Evolutionary conservation across 208 protist species (phyloP), one percentile per base, ranked within the genome.

Genomic region (Histomonas meleagridis): DNA sequence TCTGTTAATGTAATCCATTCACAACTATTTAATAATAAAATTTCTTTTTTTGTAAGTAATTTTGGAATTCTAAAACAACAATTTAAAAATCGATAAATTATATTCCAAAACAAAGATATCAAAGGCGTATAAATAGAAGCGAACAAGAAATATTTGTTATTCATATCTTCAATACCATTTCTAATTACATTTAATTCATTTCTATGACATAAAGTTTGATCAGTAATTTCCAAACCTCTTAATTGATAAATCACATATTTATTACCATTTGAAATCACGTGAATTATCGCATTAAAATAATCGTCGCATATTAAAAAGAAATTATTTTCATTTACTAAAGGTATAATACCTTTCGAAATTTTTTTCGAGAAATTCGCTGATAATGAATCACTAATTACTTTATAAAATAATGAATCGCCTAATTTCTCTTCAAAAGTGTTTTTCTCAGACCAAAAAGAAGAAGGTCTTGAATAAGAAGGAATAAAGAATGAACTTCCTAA

Each of bases 181-280:
- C 76, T 51, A 26, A 86, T 46, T 28, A 86, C 28, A n/a, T 86
- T 43, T 26, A 86, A 38, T 86, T 86, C 76, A 55, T 86, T 86
- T 57, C 76, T 86, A 49, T 86, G 76, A 55, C 76, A 86, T 9
- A 86, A 55, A 51, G 76, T 86, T 86, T 86, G 76, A 4, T 86
- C 76, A 38, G 46, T 51, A 51, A 46, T 46, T 86, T 86, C 76
- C 2, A 86, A 46, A n/a, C 76, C 76, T 28, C 76, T 40, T 38
- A 86, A 21, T 55, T 86, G 76, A 49, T 57, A 86, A 0, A 49
- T 46, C 0, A 86, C 35, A 38, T 86, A 86, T 2, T 48, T 46
- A 55, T 38, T 14, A 21, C 76, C 76, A 26, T 40, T 5, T 10
- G 23, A 32, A 57, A 86, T 57, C 0, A 86, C 35, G 26, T 86